Base-by-base conservation (phyloP, 75 land plant species). In the Larix kaempferi region DNA sequence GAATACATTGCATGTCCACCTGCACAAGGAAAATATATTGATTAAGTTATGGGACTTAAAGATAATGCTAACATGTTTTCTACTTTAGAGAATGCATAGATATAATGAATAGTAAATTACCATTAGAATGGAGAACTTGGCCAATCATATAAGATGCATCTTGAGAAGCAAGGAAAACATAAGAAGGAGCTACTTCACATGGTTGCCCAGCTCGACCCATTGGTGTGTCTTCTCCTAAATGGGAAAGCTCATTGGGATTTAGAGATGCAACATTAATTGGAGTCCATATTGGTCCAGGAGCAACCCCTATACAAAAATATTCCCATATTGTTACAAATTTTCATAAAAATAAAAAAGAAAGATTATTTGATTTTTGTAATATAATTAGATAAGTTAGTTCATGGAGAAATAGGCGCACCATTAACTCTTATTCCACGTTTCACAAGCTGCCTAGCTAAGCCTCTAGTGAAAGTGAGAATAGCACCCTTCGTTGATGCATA, bases 81-180 rank as follows among this genome's bases (percentile, higher is more conserved):
- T 49, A 49, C 54, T 12, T 10, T 49, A 49, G 8, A 44, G 11
- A 12, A 49, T 49, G 54, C 54, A 49, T 49, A 49, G 12, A 10
- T 49, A 49, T 49, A 49, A 49, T 49, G 54, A 49, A 49, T 10
- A 49, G 54, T 49, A 10, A 49, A 10, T 49, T 84, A 91, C 98
- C 95, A 66, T 94, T 94, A 8, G 98, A 93, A 58, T 94, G 98
- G 33, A 94, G 82, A 65, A 93, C 83, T 74, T 94, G 98, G 79
- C 98, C 98, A 25, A 89, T 79, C 80, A 88, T 75, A 80, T 92
- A 94, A 25, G 88, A 81, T 26, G 92, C 86, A n/a, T 80, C 75
- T 41, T 75, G 82, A 1, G 86, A 90, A 11, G 95, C 98, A 22
- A 94, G 86, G 78, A 94, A 94, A 12, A 94, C 98, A 67, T 84